These are phyloP conservation scores for Geranomyces variabilis DNA, from an alignment of 192 early-diverging fungal genomes.

Conservation along the genomic window DNA sequence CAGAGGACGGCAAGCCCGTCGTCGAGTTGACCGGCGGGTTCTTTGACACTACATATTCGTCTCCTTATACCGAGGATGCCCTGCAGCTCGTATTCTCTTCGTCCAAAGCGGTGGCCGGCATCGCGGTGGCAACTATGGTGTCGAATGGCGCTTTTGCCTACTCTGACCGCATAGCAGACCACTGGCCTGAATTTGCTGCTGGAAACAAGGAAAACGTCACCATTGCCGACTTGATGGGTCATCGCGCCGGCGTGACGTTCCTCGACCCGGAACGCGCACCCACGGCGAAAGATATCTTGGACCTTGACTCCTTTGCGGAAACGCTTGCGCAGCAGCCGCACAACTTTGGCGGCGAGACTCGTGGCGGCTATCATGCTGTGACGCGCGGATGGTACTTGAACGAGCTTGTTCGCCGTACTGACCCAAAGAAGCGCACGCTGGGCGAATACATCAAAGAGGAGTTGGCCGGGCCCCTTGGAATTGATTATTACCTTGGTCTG, in stretches of 20 bases:
- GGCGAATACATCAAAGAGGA: conserved; percentile 65
- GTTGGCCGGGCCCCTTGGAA: conserved; percentile 51
- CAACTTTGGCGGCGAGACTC: conserved; percentile 59
- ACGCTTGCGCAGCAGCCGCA: conserved; percentile 64
- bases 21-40: conserved; percentile 68
- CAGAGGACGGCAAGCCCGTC: conserved; percentile 59
- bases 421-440: conserved; percentile 60
- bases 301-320: conserved; percentile 56
- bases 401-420: conserved; percentile 69
- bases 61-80: conserved; percentile 56
- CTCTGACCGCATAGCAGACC: conserved; percentile 50
- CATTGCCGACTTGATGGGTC: conserved; percentile 61
- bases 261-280: conserved; percentile 53
- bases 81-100: conserved; percentile 70
- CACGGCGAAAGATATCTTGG: conserved; percentile 43
- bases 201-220: conserved; percentile 73
- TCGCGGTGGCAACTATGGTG: conserved; percentile 64
- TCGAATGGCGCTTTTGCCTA: conserved; percentile 59
- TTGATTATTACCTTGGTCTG: conserved; percentile 61
- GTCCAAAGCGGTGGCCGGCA: conserved; percentile 59
- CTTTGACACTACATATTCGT: conserved; percentile 44
- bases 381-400: conserved; percentile 75
- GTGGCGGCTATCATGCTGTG: conserved; percentile 63
- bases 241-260: conserved; percentile 67
- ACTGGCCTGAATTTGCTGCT: conserved; percentile 78